A percentile compares a stretch with the other conserved stretches of the same genome.
Evolutionary conservation across 768 basidiomycete genomes (phyloP).

Genomic region (Calocybe cyanea): DNA sequence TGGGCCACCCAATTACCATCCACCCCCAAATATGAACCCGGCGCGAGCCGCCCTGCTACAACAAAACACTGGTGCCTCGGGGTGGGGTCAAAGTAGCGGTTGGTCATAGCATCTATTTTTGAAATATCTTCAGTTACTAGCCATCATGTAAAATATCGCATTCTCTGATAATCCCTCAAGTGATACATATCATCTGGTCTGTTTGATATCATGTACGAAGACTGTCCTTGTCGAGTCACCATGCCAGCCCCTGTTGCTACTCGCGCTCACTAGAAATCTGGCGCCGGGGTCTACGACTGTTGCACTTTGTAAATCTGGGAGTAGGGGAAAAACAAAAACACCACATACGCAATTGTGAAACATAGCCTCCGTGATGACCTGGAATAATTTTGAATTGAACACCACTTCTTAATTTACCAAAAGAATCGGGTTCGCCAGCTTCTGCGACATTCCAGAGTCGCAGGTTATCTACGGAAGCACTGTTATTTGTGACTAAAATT

Average conservation of each 20-base stretch:
- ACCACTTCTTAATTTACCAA: slow-evolving; percentile 58
- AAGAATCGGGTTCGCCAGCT: slow-evolving; percentile 62
- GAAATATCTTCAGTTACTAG: background rate
- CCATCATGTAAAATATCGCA: slow-evolving; percentile 12
- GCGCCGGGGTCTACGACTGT: slow-evolving; percentile 83
- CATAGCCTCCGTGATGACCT: slow-evolving; percentile 92
- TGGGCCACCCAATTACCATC: slow-evolving; percentile 33
- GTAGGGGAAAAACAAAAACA: background rate
- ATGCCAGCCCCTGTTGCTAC: slow-evolving; percentile 92
- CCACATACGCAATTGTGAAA: slow-evolving; percentile 87
- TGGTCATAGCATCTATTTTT: slow-evolving; percentile 15
- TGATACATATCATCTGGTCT: slow-evolving; percentile 7
- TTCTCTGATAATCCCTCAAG: background rate
- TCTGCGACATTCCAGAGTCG: slow-evolving; percentile 91
- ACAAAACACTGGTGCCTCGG: slow-evolving; percentile 21
- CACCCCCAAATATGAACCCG: slow-evolving; percentile 59
- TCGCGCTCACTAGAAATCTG: slow-evolving; percentile 85
- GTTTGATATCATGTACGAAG: slow-evolving; percentile 85
- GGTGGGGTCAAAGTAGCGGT: slow-evolving; percentile 20
- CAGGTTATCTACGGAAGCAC: slow-evolving; percentile 90
- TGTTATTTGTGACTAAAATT: slow-evolving; percentile 23
- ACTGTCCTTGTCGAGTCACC: slow-evolving; percentile 89
- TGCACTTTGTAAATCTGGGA: slow-evolving; percentile 14
- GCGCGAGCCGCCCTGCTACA: slow-evolving; percentile 66
- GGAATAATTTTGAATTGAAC: slow-evolving; percentile 93